Percentiles rank a stretch among this genome's conserved stretches.
Evolutionary conservation across 805 yeast species (phyloP).

Genomic region (Metschnikowia reukaufii): DNA sequence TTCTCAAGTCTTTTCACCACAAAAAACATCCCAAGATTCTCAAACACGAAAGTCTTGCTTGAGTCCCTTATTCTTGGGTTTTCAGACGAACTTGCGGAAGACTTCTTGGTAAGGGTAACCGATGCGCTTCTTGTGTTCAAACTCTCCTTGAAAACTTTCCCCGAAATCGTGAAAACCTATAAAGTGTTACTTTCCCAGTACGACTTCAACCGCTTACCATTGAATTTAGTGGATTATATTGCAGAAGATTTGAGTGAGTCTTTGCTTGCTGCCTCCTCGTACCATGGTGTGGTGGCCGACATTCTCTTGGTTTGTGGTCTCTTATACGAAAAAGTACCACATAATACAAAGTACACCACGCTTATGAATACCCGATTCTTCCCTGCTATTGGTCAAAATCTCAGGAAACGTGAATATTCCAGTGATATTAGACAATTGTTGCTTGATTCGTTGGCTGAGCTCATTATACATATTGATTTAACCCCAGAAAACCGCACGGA

Average conservation of each 20-base stretch:
- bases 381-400: constrained; percentile 17
- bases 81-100: constrained; percentile 15
- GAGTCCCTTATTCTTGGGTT: constrained; percentile 28
- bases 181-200: constrained; percentile 24
- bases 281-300: constrained; percentile 30
- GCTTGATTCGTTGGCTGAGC: constrained; percentile 26
- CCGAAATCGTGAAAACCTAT: constrained; percentile 31
- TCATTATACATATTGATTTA: constrained; percentile 15
- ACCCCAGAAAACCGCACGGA: constrained; percentile 10
- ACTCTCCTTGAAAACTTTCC: constrained; percentile 24
- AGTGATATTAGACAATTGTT: constrained; percentile 31
- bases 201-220: constrained; percentile 18
- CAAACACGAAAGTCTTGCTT: constrained; percentile 27
- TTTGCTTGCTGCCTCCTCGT: constrained; percentile 26
- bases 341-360: neutral
- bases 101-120: constrained; percentile 22
- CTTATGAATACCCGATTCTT: constrained; percentile 18
- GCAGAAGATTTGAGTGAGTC: constrained; percentile 25
- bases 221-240: constrained; percentile 22
- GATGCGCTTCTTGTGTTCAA: constrained; percentile 20
- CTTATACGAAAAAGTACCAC: constrained; percentile 16
- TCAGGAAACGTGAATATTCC: constrained; percentile 25
- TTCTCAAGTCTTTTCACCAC: constrained; percentile 24
- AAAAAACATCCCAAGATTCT: constrained; percentile 23
- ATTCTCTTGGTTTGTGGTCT: constrained; percentile 25